Evolutionary conservation across 1,284 basidiomycete genomes (phyloP), one percentile per base, ranked within the genome.

Genomic region (Marasmius sp.): DNA sequence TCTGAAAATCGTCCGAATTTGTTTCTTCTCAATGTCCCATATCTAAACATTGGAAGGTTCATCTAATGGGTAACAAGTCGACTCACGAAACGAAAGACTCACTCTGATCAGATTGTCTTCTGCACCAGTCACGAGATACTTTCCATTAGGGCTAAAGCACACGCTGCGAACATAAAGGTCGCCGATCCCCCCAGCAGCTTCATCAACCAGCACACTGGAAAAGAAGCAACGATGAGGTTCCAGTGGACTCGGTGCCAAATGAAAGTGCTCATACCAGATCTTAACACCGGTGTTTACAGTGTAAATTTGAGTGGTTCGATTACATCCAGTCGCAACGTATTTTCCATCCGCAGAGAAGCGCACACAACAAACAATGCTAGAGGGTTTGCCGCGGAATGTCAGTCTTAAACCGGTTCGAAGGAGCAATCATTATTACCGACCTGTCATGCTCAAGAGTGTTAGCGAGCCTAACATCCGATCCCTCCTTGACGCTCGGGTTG

Each of bases 401-500:
- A n/a, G 53, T 53, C 22, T 57, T 27, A 45, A 49, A 9, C 33
- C 12, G 45, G 36, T 22, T 43, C 58, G 18, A 43, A 48, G 54
- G 49, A 51, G 10, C 45, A n/a, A n/a, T n/a, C n/a, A n/a, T n/a
- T n/a, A n/a, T n/a, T n/a, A 41, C 39, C 9, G 39, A 89, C 87
- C 89, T 93, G 72, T 95, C 93, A 71, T 96, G 94, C 65, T 87
- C 85, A 34, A 96, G 79, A 0, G 91, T 93, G 72, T 95, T 91
- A 9, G 92, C 85, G 57, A 95, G 74, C 56, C 80, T 79, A n/a
- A 96, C 91, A 69, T 95, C 93, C 57, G 95, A 79, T 48, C 82
- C 81, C 55, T 87, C 82, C 74, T 91, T 89, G 64, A 81, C 84
- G 69, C 89, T 87, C 34, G 91, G 87, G 73, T 92, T 94, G 81